Conservation (phyloP, 805 yeast species). For the Huiozyma sinensis region DNA sequence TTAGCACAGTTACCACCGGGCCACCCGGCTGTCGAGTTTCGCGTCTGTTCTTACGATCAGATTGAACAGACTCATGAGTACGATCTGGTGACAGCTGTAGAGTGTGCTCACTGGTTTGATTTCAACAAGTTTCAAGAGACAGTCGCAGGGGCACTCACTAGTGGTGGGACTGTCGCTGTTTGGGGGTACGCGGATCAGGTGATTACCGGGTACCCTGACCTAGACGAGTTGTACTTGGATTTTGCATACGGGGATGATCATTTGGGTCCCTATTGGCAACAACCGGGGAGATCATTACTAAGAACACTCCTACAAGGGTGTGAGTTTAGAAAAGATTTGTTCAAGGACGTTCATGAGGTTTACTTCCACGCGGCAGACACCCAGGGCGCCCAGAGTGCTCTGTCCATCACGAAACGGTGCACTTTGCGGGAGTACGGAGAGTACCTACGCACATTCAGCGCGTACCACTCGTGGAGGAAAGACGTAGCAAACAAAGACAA, state of each 20-base stretch:
- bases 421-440: constrained; percentile 37
- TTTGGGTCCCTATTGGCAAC: constrained; percentile 69
- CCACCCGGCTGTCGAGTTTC: constrained; percentile 6
- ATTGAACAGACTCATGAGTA: constrained; percentile 12
- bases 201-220: constrained; percentile 40
- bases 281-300: constrained; percentile 61
- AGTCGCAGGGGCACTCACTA: constrained; percentile 39
- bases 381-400: constrained; percentile 11
- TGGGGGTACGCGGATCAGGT: constrained; percentile 77
- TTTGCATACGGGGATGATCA: constrained; percentile 39
- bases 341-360: constrained; percentile 30
- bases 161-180: constrained; percentile 58
- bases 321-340: constrained; percentile 23
- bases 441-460: constrained; percentile 63
- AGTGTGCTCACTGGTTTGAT: constrained; percentile 80
- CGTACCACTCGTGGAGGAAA: constrained; percentile 47
- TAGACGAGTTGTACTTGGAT: constrained; percentile 43
- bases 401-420: constrained; percentile 29
- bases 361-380: constrained; percentile 16
- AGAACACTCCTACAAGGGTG: constrained; percentile 29
- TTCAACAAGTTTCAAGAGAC: constrained; percentile 42
- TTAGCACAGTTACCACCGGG: background rate
- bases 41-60: constrained; percentile 26
- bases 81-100: constrained; percentile 69
- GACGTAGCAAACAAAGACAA: constrained; percentile 26